Conservation (phyloP, 768 basidiomycete genomes). For the Phaeotremella skinneri region DNA sequence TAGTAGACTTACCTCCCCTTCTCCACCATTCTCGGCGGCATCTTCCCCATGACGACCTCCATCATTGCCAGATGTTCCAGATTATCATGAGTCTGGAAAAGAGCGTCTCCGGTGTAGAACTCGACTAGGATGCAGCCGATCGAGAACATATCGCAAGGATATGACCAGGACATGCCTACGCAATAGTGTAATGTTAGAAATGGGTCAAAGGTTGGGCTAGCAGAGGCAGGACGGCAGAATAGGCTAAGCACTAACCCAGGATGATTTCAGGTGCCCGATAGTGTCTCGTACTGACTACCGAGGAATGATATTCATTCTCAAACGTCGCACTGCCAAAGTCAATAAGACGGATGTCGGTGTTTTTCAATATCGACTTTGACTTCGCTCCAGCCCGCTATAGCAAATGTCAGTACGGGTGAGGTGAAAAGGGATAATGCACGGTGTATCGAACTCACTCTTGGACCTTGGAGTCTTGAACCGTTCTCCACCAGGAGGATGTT, state of each 20-base stretch:
- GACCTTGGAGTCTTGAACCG: conserved; percentile 55
- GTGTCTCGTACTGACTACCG: conserved; percentile 95
- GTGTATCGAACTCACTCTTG: conserved; percentile 37
- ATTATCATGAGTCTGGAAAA: conserved; percentile 99
- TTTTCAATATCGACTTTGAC: conserved; percentile 48
- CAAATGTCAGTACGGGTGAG: neutral
- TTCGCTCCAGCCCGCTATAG: conserved; percentile 1
- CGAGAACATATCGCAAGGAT: conserved; percentile 96
- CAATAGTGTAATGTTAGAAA: no score
- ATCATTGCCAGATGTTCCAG: conserved; percentile 99
- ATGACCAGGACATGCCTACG: conserved; percentile 93
- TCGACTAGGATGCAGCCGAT: conserved; percentile 98
- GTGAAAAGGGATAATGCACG: neutral
- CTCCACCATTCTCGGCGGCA: conserved; percentile 75
- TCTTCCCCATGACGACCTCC: conserved; percentile 98
- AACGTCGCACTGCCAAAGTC: conserved; percentile 99
- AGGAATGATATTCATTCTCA: conserved; percentile 95
- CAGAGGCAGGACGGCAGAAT: no score
- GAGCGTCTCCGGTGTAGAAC: conserved; percentile 92
- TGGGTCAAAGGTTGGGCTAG: no score
- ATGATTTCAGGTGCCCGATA: conserved; percentile 99
- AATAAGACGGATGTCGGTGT: conserved; percentile 90
- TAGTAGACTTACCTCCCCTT: conserved; percentile 40
- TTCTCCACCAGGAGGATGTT: conserved; percentile 93
- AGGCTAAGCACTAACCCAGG: conserved; percentile 63